Conservation (phyloP, 768 basidiomycete genomes). For the Mycena crocata region DNA sequence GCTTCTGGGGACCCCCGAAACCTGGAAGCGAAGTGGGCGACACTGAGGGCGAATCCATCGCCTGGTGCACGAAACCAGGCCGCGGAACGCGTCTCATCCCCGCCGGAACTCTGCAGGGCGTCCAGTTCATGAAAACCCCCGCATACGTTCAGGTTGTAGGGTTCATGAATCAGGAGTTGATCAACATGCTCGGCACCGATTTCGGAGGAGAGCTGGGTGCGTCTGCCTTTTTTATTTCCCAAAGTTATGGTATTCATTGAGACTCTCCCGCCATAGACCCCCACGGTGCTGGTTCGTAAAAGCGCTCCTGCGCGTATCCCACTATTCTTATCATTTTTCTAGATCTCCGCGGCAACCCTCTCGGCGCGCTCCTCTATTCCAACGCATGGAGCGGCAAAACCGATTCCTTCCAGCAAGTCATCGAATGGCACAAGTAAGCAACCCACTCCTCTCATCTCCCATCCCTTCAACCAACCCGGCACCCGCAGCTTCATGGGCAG, state of each 20-base stretch:
- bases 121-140: slow-evolving; percentile 66
- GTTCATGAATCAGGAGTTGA: slow-evolving; percentile 62
- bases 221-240: slow-evolving; percentile 77
- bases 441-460: slow-evolving; percentile 4
- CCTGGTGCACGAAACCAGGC: slow-evolving; percentile 76
- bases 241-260: slow-evolving; percentile 19
- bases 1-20: slow-evolving; percentile 65
- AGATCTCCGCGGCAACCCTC: slow-evolving; percentile 65
- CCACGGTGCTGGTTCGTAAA: slow-evolving; percentile 82
- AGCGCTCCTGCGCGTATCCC: too few species aligned
- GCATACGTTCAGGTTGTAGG: slow-evolving; percentile 69
- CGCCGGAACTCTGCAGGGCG: slow-evolving; percentile 62
- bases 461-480: not conserved
- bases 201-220: slow-evolving; percentile 71
- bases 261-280: slow-evolving; percentile 52
- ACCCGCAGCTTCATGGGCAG: slow-evolving; percentile 64
- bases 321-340: too few species aligned
- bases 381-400: slow-evolving; percentile 55
- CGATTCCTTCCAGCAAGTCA: slow-evolving; percentile 53
- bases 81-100: slow-evolving; percentile 76
- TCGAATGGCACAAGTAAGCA: slow-evolving; percentile 62
- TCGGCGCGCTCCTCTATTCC: slow-evolving; percentile 65
- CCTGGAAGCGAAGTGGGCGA: slow-evolving; percentile 61
- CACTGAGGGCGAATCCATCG: slow-evolving; percentile 70
- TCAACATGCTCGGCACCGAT: slow-evolving; percentile 26